Evolutionary conservation across 2,329 filamentous ascomycete genomes (phyloP).

Genomic region (Nothomitra cinnamomea): DNA sequence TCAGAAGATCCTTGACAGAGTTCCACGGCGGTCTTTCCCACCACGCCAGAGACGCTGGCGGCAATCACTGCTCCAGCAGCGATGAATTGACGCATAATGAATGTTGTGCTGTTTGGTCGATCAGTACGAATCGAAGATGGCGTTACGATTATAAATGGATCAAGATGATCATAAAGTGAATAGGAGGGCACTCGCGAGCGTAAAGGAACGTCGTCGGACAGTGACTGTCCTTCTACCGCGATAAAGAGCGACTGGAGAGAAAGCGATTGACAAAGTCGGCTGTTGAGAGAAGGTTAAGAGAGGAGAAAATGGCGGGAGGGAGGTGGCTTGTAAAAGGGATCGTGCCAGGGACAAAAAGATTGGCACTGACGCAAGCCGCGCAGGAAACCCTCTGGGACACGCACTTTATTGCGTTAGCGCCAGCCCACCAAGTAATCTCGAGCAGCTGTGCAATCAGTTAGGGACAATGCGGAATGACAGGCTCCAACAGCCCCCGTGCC

Average conservation of each 20-base stretch:
- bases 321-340: no score
- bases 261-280: not conserved
- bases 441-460: no score
- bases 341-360: no score
- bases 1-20: conserved; percentile 17
- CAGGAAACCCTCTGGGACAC: no score
- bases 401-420: no score
- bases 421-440: no score
- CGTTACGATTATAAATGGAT: not conserved
- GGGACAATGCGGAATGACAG: no score
- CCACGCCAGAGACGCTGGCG: conserved; percentile 7
- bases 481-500: no score
- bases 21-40: conserved; percentile 11
- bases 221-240: not conserved
- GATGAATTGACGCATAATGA: conserved; percentile 3
- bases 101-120: not conserved
- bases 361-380: no score
- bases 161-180: not conserved
- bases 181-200: not conserved
- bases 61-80: conserved; percentile 8
- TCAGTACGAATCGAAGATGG: not conserved
- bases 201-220: not conserved
- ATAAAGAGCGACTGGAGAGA: not conserved
- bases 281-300: no score
- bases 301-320: no score